A percentile compares a stretch with the other conserved stretches of the same genome.
phyloP scores from a whole-genome alignment of 148 eudicot genomes.

The Chenopodium suecicum region DNA sequence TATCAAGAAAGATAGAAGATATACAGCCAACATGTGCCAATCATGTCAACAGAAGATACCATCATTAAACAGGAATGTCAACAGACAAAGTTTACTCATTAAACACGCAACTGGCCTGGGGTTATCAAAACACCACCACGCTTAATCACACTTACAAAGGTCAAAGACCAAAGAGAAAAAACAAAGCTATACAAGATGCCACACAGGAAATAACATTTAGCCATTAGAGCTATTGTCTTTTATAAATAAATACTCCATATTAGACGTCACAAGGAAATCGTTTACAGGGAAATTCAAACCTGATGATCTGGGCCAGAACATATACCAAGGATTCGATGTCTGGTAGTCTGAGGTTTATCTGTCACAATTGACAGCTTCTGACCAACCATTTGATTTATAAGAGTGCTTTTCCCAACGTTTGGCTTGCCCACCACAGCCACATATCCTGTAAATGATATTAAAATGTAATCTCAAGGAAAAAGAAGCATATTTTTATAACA shows the following conservation, averaged over 20 bases:
- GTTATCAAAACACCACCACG: background rate
- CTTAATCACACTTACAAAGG: background rate
- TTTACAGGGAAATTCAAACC: conserved; percentile 54
- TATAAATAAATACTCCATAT: no score
- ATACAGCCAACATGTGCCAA: background rate
- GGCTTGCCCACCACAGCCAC: conserved; percentile 98
- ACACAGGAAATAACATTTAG: background rate
- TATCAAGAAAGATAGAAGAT: background rate
- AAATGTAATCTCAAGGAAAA: conserved; percentile 6
- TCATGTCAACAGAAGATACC: background rate
- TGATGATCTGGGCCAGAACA: conserved; percentile 86
- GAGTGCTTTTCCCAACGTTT: conserved; percentile 96
- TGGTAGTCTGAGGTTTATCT: conserved; percentile 96
- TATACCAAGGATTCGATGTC: conserved; percentile 96
- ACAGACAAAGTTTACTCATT: background rate
- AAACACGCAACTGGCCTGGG: background rate
- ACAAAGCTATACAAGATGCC: background rate
- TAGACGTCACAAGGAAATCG: conserved; percentile 13
- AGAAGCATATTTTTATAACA: background rate
- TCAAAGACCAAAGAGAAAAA: no score
- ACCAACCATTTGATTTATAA: conserved; percentile 93
- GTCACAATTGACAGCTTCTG: conserved; percentile 96
- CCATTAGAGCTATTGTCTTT: background rate
- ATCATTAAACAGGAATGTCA: background rate
- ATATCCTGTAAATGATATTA: conserved; percentile 49